phyloP scores from a whole-genome alignment of 164 flowering plant species.

The Nelumbo lutea region DNA sequence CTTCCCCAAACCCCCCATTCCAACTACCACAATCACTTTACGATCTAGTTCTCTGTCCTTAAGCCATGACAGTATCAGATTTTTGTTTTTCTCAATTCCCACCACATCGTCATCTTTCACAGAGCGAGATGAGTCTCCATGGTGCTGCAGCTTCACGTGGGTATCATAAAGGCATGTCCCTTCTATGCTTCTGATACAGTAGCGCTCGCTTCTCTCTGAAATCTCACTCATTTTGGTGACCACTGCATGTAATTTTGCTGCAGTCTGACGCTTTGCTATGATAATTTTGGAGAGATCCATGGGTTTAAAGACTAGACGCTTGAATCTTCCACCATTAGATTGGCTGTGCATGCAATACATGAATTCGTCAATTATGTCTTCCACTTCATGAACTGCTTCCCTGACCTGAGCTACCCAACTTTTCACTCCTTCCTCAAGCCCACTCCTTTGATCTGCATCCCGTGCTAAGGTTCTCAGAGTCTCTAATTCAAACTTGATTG shows the following conservation, averaged over 20 bases:
- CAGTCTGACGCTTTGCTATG: slow-evolving; percentile 10
- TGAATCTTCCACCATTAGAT: slow-evolving; percentile 3
- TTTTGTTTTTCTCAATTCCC: not conserved
- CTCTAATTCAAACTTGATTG: slow-evolving; percentile 27
- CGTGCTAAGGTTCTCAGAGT: slow-evolving; percentile 30
- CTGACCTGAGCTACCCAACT: slow-evolving; percentile 38
- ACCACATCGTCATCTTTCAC: not conserved
- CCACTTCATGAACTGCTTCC: slow-evolving; percentile 28
- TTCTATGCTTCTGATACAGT: slow-evolving; percentile 14
- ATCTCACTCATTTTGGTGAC: slow-evolving; percentile 21
- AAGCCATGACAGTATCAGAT: not conserved
- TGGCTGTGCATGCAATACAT: slow-evolving; percentile 10
- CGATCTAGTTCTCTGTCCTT: not conserved
- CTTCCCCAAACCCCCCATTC: not conserved
- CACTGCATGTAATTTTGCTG: slow-evolving; percentile 23
- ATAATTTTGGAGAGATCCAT: slow-evolving; percentile 19
- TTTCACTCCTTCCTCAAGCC: slow-evolving; percentile 19
- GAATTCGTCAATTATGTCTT: slow-evolving; percentile 31
- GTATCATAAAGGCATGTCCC: not conserved
- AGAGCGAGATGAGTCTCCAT: slow-evolving; percentile 17
- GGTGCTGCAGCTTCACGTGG: slow-evolving; percentile 18
- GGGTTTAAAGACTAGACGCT: slow-evolving; percentile 8
- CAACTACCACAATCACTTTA: not conserved
- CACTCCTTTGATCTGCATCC: slow-evolving; percentile 34
- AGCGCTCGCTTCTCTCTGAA: slow-evolving; percentile 30